Percentiles rank a stretch among this genome's conserved stretches.
phyloP scores from a whole-genome alignment of 2,329 filamentous ascomycete species.

The Phaeosphaeriaceae sp. region DNA sequence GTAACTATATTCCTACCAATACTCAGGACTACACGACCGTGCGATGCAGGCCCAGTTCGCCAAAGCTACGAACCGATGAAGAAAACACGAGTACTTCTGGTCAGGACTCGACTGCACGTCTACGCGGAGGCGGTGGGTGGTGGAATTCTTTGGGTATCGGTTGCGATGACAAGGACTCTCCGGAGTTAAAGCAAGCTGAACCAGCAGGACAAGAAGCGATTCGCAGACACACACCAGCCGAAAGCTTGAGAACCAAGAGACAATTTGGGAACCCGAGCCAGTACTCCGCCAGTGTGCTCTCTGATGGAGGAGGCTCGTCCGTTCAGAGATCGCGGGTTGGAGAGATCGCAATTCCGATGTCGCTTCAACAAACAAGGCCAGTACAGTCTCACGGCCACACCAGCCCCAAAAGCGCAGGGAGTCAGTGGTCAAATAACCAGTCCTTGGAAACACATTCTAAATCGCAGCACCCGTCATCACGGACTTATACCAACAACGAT shows the following conservation, averaged over 20 bases:
- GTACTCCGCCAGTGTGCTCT: neutral
- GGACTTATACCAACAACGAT: neutral
- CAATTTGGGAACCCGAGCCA: neutral
- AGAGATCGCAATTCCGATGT: neutral
- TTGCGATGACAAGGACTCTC: neutral
- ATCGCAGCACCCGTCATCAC: neutral
- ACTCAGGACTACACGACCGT: conserved; percentile 8
- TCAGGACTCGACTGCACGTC: neutral
- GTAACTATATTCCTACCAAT: conserved; percentile 20
- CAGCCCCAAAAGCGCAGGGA: neutral
- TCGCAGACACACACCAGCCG: neutral
- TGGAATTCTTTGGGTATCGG: neutral
- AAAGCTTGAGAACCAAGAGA: neutral
- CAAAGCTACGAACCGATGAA: neutral
- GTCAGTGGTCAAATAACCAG: neutral
- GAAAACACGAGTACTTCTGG: neutral
- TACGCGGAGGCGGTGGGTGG: conserved; percentile 4
- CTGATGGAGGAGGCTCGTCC: neutral
- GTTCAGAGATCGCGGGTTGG: neutral
- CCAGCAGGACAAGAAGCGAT: neutral
- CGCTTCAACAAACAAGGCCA: neutral
- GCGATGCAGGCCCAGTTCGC: neutral
- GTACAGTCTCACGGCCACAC: neutral
- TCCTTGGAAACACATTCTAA: neutral
- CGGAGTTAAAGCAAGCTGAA: neutral